Conservation (phyloP, 2,329 filamentous ascomycete genomes). For the Arthroderma sp. region DNA sequence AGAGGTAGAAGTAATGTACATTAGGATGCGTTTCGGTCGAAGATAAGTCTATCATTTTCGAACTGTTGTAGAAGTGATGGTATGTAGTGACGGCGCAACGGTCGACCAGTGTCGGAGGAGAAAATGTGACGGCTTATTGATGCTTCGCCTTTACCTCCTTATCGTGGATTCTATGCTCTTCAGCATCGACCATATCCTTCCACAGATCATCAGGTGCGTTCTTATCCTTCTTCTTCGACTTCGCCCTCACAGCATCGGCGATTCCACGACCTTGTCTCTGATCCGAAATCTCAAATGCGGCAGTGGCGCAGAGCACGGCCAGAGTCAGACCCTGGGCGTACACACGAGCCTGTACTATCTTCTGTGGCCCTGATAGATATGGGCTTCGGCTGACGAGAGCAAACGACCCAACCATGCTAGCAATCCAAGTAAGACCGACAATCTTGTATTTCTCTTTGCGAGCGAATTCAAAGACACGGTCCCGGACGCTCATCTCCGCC, state of each 20-base stretch:
- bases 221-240: slow-evolving; percentile 71
- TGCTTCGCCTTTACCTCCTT: slow-evolving; percentile 11
- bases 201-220: slow-evolving; percentile 86
- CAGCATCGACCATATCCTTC: slow-evolving; percentile 47
- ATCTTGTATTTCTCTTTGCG: slow-evolving; percentile 74
- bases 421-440: slow-evolving; percentile 70
- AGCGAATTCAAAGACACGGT: slow-evolving; percentile 61
- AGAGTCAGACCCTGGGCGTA: slow-evolving; percentile 86
- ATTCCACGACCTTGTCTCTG: slow-evolving; percentile 53
- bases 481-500: slow-evolving; percentile 42
- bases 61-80: neutral
- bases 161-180: slow-evolving; percentile 35
- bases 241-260: slow-evolving; percentile 30
- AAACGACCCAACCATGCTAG: slow-evolving; percentile 63
- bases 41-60: neutral
- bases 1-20: neutral
- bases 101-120: neutral
- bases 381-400: slow-evolving; percentile 65
- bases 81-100: neutral
- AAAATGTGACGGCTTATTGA: neutral
- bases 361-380: slow-evolving; percentile 64
- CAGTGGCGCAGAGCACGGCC: slow-evolving; percentile 68
- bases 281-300: slow-evolving; percentile 71
- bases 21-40: neutral
- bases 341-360: slow-evolving; percentile 86